Evolutionary conservation across 2,329 filamentous ascomycete genomes (phyloP).

Genomic region (Aureobasidium lini): DNA sequence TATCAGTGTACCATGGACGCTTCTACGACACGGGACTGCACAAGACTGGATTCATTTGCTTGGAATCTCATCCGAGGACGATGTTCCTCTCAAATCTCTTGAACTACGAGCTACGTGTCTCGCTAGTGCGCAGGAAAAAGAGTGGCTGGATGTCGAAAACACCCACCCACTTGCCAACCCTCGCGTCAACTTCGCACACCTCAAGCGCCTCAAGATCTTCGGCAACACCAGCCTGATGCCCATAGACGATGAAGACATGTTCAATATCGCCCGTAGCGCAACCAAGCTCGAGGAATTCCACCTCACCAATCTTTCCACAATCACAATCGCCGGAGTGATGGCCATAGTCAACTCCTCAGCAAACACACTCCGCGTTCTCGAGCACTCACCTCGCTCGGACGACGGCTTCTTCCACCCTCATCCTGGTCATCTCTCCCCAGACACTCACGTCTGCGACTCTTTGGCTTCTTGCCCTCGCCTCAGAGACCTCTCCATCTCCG

Average conservation of each 20-base stretch:
- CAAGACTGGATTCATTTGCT: constrained; percentile 43
- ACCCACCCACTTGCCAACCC: constrained; percentile 35
- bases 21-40: constrained; percentile 41
- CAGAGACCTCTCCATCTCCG: constrained; percentile 41
- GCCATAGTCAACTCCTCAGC: constrained; percentile 44
- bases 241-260: constrained; percentile 43
- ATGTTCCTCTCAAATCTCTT: constrained; percentile 41
- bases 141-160: constrained; percentile 35
- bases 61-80: constrained; percentile 30
- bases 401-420: constrained; percentile 47
- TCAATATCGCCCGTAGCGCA: constrained; percentile 44
- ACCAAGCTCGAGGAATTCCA: constrained; percentile 46
- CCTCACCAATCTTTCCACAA: constrained; percentile 46
- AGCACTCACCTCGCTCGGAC: constrained; percentile 46
- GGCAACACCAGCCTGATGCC: constrained; percentile 48
- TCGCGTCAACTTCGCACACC: constrained; percentile 40
- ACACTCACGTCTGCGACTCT: constrained; percentile 40
- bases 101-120: constrained; percentile 46
- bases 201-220: constrained; percentile 47
- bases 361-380: constrained; percentile 42
- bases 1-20: constrained; percentile 47
- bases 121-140: constrained; percentile 36
- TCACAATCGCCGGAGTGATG: constrained; percentile 46
- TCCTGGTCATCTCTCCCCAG: constrained; percentile 33
- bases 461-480: constrained; percentile 40